Evolutionary conservation across 345 rosid species (phyloP).

Genomic region (Alliaria petiolata): DNA sequence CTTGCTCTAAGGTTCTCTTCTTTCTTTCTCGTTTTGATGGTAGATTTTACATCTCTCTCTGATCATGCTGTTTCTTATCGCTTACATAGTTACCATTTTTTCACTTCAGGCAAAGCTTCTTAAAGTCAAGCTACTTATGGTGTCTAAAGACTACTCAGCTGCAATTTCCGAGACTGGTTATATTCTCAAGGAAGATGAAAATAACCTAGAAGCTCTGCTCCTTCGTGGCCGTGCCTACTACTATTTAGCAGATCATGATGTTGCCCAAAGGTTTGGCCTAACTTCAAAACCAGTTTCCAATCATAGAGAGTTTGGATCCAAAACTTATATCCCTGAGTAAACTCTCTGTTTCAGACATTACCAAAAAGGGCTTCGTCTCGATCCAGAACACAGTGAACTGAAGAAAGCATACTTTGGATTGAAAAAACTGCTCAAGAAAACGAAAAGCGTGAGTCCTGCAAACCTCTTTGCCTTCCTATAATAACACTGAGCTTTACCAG

Average conservation of each 20-base stretch:
- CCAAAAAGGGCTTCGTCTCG: slow-evolving; percentile 95
- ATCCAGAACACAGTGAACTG: slow-evolving; percentile 90
- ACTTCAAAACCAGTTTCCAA: background rate
- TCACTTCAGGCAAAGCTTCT: slow-evolving; percentile 75
- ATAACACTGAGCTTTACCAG: slow-evolving; percentile 2
- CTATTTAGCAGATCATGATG: slow-evolving; percentile 97
- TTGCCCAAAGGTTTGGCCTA: slow-evolving; percentile 72
- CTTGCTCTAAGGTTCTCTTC: slow-evolving; percentile 69
- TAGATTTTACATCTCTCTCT: background rate
- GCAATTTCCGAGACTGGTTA: slow-evolving; percentile 79
- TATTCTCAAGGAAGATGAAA: slow-evolving; percentile 89
- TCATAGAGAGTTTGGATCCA: background rate
- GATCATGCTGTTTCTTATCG: background rate
- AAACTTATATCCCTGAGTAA: slow-evolving; percentile 4
- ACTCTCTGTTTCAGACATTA: slow-evolving; percentile 63
- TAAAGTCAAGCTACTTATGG: slow-evolving; percentile 66
- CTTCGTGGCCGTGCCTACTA: slow-evolving; percentile 98
- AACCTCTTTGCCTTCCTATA: background rate
- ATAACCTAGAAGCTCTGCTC: slow-evolving; percentile 77
- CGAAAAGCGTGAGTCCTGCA: slow-evolving; percentile 69
- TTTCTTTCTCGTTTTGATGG: too few species aligned
- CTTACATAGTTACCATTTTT: background rate
- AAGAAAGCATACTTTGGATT: slow-evolving; percentile 96
- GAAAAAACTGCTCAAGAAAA: slow-evolving; percentile 91
- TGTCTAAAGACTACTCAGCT: slow-evolving; percentile 72